Evolutionary conservation across 2,329 filamentous ascomycete species (phyloP).

Genomic region (Penicillium sp.): DNA sequence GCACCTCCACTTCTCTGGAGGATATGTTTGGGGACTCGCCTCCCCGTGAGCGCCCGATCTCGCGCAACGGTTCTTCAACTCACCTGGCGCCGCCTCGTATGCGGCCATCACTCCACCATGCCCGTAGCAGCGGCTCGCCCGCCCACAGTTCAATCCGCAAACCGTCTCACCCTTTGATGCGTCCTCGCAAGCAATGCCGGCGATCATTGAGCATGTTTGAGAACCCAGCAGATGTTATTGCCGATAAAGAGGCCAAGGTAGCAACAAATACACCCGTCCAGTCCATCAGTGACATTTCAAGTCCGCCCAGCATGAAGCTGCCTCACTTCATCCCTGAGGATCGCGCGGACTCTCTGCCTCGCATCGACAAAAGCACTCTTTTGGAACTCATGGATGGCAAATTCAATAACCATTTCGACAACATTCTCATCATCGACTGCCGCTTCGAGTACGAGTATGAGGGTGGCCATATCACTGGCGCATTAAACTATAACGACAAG

Average conservation of each 20-base stretch:
- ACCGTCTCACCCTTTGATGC: slow-evolving; percentile 66
- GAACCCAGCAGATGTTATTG: slow-evolving; percentile 81
- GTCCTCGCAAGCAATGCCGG: slow-evolving; percentile 83
- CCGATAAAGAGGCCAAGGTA: slow-evolving; percentile 64
- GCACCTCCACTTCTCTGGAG: slow-evolving; percentile 66
- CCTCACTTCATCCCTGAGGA: slow-evolving; percentile 82
- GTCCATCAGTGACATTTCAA: slow-evolving; percentile 80
- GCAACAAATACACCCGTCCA: slow-evolving; percentile 59
- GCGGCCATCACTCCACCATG: slow-evolving; percentile 62
- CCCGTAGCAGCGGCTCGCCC: slow-evolving; percentile 71
- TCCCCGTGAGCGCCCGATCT: slow-evolving; percentile 63
- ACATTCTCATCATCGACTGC: slow-evolving; percentile 88
- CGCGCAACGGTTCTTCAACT: slow-evolving; percentile 60
- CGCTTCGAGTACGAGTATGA: slow-evolving; percentile 99
- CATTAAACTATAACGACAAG: slow-evolving; percentile 96
- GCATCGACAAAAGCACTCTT: slow-evolving; percentile 78
- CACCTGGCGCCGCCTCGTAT: slow-evolving; percentile 58
- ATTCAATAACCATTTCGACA: slow-evolving; percentile 71
- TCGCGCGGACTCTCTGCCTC: slow-evolving; percentile 79
- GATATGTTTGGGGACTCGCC: slow-evolving; percentile 82
- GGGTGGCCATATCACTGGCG: slow-evolving; percentile 89
- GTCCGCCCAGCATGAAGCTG: slow-evolving; percentile 67
- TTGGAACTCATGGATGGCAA: slow-evolving; percentile 84
- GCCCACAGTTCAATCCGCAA: slow-evolving; percentile 69
- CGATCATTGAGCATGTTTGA: slow-evolving; percentile 98